Evolutionary conservation across 192 early-diverging fungal genomes (phyloP), one percentile per base, ranked within the genome.

Genomic region (Phycomyces blakesleeanus): DNA sequence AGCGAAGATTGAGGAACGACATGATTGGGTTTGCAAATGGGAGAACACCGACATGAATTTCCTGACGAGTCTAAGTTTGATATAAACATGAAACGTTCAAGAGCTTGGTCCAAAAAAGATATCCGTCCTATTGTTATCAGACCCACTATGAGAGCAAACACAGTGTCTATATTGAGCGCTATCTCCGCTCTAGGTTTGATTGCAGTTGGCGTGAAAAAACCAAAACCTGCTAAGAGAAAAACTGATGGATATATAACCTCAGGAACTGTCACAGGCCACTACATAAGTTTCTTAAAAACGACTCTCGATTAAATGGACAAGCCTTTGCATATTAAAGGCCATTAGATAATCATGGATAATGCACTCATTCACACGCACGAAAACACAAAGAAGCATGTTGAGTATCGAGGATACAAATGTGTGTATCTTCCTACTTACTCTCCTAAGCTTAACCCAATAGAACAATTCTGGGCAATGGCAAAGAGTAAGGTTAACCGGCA

Each of bases 291-390:
- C 61, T 40, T 62, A 52, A 62, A 62, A 53, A 37, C 26, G 34
- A 51, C 34, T 62, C 50, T 62, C n/a, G 50, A 51, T 62, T 49
- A 62, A 51, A 62, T 62, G 60, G 51, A 62, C 21, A 62, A 61
- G 29, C 25, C 27, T 52, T 29, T 47, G 1, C 49, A 61, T 61
- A 52, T 62, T 41, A 59, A 59, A 27, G 58, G 44, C 10, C 58
- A 59, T 22, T 59, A 47, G 47, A 63, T 50, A 24, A 16, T 53
- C 49, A 51, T 29, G 20, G 8, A 52, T 29, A 5, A 27, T 16
- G 38, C 61, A 63, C 40, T 53, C 24, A 52, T 52, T 27, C 4
- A 55, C 25, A 38, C 24, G n/a, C n/a, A n/a, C n/a, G n/a, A n/a
- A n/a, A n/a, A n/a, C n/a, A n/a, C n/a, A n/a, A n/a, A n/a, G n/a